These are phyloP conservation scores for Parathielavia hyrcaniae DNA, from an alignment of 495 filamentous ascomycete genomes.

Conservation along the genomic window DNA sequence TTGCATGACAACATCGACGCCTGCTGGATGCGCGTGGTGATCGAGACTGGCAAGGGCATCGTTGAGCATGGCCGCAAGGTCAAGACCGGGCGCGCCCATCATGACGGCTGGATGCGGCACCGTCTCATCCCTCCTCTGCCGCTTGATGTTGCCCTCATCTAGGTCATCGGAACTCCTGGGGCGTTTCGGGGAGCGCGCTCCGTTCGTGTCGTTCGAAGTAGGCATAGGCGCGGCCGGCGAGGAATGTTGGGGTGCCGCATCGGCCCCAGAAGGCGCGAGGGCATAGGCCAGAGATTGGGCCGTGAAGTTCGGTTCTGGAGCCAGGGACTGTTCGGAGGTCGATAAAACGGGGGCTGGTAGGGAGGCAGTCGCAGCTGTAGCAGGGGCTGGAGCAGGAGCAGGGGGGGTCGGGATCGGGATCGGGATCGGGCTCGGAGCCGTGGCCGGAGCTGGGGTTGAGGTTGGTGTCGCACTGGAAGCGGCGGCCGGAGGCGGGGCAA, in stretches of 20 bases:
- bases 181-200: conserved; percentile 27
- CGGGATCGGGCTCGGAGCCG: background rate
- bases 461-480: background rate
- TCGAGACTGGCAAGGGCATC: conserved; percentile 26
- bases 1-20: conserved; percentile 19
- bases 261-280: background rate
- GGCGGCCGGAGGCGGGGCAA: background rate
- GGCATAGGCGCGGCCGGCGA: background rate
- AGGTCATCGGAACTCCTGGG: conserved; percentile 28
- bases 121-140: conserved; percentile 30
- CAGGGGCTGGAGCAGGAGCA: background rate
- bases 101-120: conserved; percentile 1
- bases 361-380: background rate
- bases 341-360: background rate
- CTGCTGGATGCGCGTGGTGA: background rate
- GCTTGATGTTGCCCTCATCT: conserved; percentile 31
- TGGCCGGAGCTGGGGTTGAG: background rate
- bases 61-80: conserved; percentile 27
- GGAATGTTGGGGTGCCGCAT: background rate
- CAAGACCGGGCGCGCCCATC: conserved; percentile 13
- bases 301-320: background rate
- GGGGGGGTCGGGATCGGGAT: background rate
- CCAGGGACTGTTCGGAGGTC: background rate
- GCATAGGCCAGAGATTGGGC: background rate
- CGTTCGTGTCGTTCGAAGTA: background rate